Evolutionary conservation across 257 asterid genomes (phyloP).

Genomic region (Jaltomata sinuosa): DNA sequence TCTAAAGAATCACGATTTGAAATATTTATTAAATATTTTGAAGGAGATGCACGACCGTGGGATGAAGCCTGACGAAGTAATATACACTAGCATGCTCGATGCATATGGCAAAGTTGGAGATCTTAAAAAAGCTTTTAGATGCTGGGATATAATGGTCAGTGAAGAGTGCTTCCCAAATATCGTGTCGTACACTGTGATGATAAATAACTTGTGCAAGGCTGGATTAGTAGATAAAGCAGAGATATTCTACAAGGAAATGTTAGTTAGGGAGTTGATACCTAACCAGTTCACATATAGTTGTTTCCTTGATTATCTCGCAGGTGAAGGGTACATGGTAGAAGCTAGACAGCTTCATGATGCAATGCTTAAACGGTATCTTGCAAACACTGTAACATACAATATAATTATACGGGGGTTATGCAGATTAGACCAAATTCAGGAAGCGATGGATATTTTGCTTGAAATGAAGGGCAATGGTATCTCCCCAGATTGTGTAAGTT

Average conservation of each 20-base stretch:
- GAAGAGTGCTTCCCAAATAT: conserved; percentile 63
- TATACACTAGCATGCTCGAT: conserved; percentile 65
- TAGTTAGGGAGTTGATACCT: conserved; percentile 43
- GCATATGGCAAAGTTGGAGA: conserved; percentile 56
- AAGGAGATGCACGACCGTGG: conserved; percentile 51
- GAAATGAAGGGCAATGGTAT: conserved; percentile 55
- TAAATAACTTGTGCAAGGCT: conserved; percentile 55
- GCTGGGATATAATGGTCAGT: conserved; percentile 63
- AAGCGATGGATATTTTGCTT: conserved; percentile 34
- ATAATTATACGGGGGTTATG: conserved; percentile 75
- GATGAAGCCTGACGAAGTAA: conserved; percentile 51
- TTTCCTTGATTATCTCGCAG: conserved; percentile 64
- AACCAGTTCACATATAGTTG: conserved; percentile 70
- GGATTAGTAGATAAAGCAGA: conserved; percentile 57
- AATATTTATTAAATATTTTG: conserved; percentile 26
- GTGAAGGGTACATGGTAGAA: conserved; percentile 56
- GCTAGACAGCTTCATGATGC: conserved; percentile 53
- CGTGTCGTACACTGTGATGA: conserved; percentile 58
- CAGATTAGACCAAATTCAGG: conserved; percentile 43
- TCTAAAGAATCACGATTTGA: conserved; percentile 34
- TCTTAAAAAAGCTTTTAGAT: conserved; percentile 49
- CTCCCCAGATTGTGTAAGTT: conserved; percentile 69
- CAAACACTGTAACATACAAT: conserved; percentile 61
- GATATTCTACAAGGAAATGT: conserved; percentile 54
- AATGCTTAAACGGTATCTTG: conserved; percentile 43